Conservation (phyloP, 1,284 basidiomycete species). For the Rugosomyces carneus region DNA sequence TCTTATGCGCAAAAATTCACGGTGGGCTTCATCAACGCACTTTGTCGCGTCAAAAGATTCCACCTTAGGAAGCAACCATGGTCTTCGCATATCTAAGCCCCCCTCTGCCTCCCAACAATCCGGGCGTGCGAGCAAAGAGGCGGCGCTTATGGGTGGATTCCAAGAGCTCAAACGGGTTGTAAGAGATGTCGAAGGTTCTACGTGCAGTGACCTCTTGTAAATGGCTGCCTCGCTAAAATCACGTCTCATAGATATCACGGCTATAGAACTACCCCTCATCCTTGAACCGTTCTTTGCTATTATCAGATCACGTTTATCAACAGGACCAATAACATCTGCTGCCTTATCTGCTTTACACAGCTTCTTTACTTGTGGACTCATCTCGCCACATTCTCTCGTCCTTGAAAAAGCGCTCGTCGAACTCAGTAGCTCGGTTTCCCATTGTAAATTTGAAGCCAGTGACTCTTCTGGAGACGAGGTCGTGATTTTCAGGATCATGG, state of each 20-base stretch:
- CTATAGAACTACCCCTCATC: slow-evolving; percentile 51
- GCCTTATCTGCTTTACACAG: slow-evolving; percentile 85
- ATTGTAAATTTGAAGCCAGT: slow-evolving; percentile 97
- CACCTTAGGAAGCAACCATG: slow-evolving; percentile 65
- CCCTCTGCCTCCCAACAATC: slow-evolving; percentile 32
- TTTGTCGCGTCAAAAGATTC: slow-evolving; percentile 56
- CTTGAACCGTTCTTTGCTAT: slow-evolving; percentile 91
- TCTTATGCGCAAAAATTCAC: slow-evolving; percentile 94
- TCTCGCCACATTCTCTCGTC: slow-evolving; percentile 44
- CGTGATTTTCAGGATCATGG: slow-evolving; percentile 87
- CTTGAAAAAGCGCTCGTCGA: slow-evolving; percentile 72
- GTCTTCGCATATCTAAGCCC: slow-evolving; percentile 55
- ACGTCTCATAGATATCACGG: slow-evolving; percentile 46
- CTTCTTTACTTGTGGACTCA: slow-evolving; percentile 77
- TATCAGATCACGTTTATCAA: slow-evolving; percentile 88
- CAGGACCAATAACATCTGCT: slow-evolving; percentile 89
- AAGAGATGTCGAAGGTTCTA: slow-evolving; percentile 67
- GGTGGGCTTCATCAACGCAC: slow-evolving; percentile 76
- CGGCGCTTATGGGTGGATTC: slow-evolving; percentile 87
- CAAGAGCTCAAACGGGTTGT: slow-evolving; percentile 79
- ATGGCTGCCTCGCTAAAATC: slow-evolving; percentile 7
- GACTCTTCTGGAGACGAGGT: slow-evolving; percentile 96
- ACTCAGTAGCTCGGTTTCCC: slow-evolving; percentile 85
- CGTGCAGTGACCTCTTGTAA: slow-evolving; percentile 3
- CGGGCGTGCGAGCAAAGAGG: slow-evolving; percentile 53